Evolutionary conservation across 2,329 filamentous ascomycete species (phyloP).

Genomic region (Talaromyces albobiverticillius): DNA sequence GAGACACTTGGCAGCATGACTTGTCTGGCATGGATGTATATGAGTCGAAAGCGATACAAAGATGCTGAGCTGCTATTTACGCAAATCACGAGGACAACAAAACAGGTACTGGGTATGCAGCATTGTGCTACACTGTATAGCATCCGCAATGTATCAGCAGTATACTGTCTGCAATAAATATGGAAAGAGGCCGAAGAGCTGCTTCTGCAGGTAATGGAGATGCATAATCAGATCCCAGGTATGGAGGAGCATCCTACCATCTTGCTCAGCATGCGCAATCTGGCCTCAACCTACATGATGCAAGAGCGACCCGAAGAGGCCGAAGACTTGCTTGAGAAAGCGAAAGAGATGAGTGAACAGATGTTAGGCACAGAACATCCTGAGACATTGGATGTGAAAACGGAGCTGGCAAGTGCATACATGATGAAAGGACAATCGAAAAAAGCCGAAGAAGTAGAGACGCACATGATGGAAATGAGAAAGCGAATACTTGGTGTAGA

Average conservation of each 20-base stretch:
- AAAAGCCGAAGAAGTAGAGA: background rate
- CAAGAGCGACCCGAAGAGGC: background rate
- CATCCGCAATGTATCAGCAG: background rate
- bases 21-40: too few relatives aligned
- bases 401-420: background rate
- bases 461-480: background rate
- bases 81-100: constrained; percentile 14
- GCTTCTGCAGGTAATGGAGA: constrained; percentile 1
- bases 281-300: background rate
- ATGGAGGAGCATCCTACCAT: background rate
- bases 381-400: background rate
- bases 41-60: too few relatives aligned
- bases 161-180: too few relatives aligned
- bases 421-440: background rate
- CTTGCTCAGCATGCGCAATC: background rate
- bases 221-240: background rate
- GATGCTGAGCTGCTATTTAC: too few relatives aligned
- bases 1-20: too few relatives aligned
- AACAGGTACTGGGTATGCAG: constrained; percentile 14
- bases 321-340: background rate
- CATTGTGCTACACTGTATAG: constrained; percentile 16
- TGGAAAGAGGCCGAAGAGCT: too few relatives aligned
- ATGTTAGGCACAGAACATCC: background rate
- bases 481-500: background rate
- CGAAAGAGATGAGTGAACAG: background rate